Evolutionary conservation across 805 yeast genomes (phyloP).

Genomic region (Priceomyces haplophilus): DNA sequence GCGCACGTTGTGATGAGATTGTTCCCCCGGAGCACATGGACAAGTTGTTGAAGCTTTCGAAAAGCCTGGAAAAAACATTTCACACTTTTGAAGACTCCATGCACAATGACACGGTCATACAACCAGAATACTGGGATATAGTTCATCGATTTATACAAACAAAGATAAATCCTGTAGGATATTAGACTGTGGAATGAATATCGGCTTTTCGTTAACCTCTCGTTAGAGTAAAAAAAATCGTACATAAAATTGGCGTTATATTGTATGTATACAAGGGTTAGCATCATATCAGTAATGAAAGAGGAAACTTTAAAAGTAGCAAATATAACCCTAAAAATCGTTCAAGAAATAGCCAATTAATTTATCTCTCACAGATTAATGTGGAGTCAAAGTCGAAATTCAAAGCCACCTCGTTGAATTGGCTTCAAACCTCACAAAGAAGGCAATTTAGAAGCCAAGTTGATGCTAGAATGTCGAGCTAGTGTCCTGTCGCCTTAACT

Average conservation of each 20-base stretch:
- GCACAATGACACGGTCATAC: conserved; percentile 82
- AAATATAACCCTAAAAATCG: neutral
- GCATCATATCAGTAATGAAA: neutral
- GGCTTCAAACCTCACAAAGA: neutral
- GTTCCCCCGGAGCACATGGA: conserved; percentile 88
- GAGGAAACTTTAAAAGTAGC: conserved; percentile 5
- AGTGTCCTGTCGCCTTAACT: conserved; percentile 6
- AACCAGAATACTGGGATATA: conserved; percentile 74
- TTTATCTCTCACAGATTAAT: neutral
- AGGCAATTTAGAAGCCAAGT: neutral
- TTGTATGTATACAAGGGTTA: conserved; percentile 10
- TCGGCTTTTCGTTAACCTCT: neutral
- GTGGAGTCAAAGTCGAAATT: neutral
- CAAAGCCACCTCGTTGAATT: neutral
- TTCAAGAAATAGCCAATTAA: neutral
- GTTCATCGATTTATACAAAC: conserved; percentile 53
- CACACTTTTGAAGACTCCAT: conserved; percentile 55
- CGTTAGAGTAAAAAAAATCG: neutral
- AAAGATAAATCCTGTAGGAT: conserved; percentile 42
- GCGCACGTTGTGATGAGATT: conserved; percentile 79
- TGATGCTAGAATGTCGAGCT: neutral
- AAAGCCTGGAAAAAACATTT: conserved; percentile 49
- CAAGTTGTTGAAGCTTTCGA: conserved; percentile 50
- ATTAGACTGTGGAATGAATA: conserved; percentile 11
- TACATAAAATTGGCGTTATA: conserved; percentile 11